Evolutionary conservation across 139 green algal species (phyloP).

Genomic region (Chlamydomonas sp.): DNA sequence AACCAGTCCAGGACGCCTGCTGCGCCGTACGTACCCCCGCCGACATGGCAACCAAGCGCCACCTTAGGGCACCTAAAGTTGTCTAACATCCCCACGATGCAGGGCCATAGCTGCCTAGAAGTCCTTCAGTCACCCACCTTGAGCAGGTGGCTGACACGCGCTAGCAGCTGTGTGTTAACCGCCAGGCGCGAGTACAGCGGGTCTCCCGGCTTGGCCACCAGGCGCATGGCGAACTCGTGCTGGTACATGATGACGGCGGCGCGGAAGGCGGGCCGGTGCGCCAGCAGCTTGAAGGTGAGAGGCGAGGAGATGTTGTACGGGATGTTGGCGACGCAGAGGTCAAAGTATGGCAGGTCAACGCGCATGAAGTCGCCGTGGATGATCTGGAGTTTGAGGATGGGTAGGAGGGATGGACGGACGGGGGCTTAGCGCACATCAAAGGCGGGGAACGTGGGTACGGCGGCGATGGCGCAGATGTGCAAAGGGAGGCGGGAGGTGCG

Average conservation of each 20-base stretch:
- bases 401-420: neutral
- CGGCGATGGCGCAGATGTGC: neutral
- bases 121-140: slow-evolving; percentile 39
- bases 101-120: neutral
- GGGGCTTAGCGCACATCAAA: no score
- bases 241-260: slow-evolving; percentile 99
- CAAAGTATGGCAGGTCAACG: slow-evolving; percentile 97
- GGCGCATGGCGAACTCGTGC: slow-evolving; percentile 98
- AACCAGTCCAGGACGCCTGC: no score
- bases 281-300: slow-evolving; percentile 98
- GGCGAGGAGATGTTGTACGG: slow-evolving; percentile 99
- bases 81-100: neutral
- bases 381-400: slow-evolving; percentile 66
- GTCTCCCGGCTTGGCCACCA: slow-evolving; percentile 93
- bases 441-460: no score
- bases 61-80: neutral
- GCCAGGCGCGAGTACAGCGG: slow-evolving; percentile 89
- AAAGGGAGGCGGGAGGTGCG: neutral
- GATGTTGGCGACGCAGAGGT: slow-evolving; percentile 99
- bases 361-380: slow-evolving; percentile 97
- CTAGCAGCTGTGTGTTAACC: slow-evolving; percentile 98
- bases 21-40: no score
- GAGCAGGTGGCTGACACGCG: slow-evolving; percentile 67
- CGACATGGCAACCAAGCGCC: no score
- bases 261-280: slow-evolving; percentile 77